A percentile compares a stretch with the other conserved stretches of the same genome.
These are phyloP conservation scores for Metschnikowia kunwiensis DNA, from an alignment of 805 yeast genomes.

Conservation along the genomic window DNA sequence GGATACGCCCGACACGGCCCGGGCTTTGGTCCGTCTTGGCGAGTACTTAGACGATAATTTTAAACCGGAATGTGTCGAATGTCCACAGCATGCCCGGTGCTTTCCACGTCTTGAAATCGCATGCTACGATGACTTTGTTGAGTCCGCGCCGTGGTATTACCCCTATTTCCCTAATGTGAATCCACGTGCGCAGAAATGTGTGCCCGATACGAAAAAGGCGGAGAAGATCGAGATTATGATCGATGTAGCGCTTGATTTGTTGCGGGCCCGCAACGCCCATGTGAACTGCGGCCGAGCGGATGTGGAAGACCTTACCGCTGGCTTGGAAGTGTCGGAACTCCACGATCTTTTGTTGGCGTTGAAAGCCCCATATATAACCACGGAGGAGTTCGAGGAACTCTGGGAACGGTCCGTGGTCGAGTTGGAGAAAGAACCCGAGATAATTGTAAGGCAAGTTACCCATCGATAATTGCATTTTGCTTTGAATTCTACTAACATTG, in stretches of 20 bases:
- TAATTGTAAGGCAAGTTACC: slow-evolving; percentile 74
- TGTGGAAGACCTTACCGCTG: slow-evolving; percentile 44
- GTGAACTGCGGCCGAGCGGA: slow-evolving; percentile 53
- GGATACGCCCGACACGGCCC: slow-evolving; percentile 23
- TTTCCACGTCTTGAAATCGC: slow-evolving; percentile 53
- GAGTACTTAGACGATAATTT: slow-evolving; percentile 40
- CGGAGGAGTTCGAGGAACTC: slow-evolving; percentile 68
- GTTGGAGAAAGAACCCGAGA: slow-evolving; percentile 63
- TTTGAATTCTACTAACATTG: slow-evolving; percentile 25
- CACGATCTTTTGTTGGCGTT: slow-evolving; percentile 48
- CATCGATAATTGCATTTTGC: background rate
- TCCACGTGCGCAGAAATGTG: slow-evolving; percentile 52
- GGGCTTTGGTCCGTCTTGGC: slow-evolving; percentile 39
- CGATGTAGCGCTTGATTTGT: slow-evolving; percentile 59
- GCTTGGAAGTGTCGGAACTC: slow-evolving; percentile 48
- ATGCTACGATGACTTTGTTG: slow-evolving; percentile 68
- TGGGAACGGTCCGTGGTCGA: slow-evolving; percentile 66
- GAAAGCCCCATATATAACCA: slow-evolving; percentile 47
- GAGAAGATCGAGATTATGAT: slow-evolving; percentile 65
- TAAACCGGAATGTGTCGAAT: slow-evolving; percentile 65
- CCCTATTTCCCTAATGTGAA: slow-evolving; percentile 58
- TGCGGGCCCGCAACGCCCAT: slow-evolving; percentile 67
- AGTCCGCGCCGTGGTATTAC: slow-evolving; percentile 50
- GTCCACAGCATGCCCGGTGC: slow-evolving; percentile 83
- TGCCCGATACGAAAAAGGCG: slow-evolving; percentile 69